phyloP scores from a whole-genome alignment of 306 rosid species.

The Rubus parviflorus region DNA sequence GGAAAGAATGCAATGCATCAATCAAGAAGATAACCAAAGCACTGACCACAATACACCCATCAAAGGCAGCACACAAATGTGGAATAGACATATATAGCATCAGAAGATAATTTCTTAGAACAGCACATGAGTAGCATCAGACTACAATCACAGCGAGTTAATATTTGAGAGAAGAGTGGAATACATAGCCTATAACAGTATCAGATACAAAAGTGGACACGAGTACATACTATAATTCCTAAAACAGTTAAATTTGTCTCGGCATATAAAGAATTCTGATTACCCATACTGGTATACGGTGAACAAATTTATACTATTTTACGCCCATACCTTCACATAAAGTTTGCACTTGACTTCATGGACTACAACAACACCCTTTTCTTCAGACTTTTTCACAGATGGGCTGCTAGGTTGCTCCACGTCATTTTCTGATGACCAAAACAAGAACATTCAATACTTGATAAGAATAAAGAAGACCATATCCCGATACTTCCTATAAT shows the following conservation, averaged over 20 bases:
- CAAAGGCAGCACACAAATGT: neutral
- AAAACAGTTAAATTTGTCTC: neutral
- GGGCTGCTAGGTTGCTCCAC: constrained; percentile 92
- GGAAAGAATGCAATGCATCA: neutral
- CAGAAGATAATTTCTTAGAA: neutral
- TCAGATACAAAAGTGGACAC: neutral
- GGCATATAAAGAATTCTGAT: neutral
- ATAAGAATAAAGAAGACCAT: neutral
- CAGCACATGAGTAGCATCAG: neutral
- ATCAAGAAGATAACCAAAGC: neutral
- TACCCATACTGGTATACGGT: neutral
- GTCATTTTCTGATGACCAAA: constrained; percentile 63
- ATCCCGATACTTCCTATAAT: neutral
- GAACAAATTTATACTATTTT: constrained; percentile 4
- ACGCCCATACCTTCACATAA: constrained; percentile 72
- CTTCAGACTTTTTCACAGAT: constrained; percentile 84
- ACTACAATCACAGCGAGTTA: neutral
- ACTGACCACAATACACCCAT: neutral
- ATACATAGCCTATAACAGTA: neutral
- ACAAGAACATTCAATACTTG: constrained; percentile 18
- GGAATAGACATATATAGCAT: neutral
- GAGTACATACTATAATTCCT: neutral
- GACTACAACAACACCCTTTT: constrained; percentile 79
- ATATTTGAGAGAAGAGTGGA: neutral
- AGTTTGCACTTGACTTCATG: constrained; percentile 98